Percentiles rank a stretch among this genome's conserved stretches.
Evolutionary conservation across 176 grass and related monocot species (phyloP).

Genomic region (Chrysopogon serrulatus): DNA sequence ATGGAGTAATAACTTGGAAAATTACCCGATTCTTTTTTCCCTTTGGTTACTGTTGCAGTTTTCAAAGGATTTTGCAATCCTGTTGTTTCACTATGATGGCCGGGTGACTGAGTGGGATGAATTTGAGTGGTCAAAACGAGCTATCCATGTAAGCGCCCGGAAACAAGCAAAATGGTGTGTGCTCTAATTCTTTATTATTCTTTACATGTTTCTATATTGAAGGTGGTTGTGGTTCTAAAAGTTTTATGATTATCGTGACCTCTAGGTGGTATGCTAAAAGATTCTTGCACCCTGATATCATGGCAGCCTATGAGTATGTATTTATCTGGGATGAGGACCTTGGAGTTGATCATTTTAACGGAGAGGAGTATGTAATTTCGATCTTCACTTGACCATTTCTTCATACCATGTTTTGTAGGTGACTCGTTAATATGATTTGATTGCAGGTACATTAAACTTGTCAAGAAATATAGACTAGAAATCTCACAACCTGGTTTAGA

Average conservation of each 20-base stretch:
- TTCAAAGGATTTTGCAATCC: slow-evolving; percentile 67
- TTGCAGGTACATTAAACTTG: slow-evolving; percentile 73
- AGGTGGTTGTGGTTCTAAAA: neutral
- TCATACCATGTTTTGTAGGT: neutral
- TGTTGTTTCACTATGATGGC: slow-evolving; percentile 90
- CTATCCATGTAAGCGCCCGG: slow-evolving; percentile 62
- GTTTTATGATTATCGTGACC: slow-evolving; percentile 2
- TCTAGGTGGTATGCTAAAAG: slow-evolving; percentile 92
- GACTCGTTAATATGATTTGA: slow-evolving; percentile 8
- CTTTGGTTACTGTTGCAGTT: slow-evolving; percentile 69
- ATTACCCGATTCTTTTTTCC: slow-evolving; percentile 8
- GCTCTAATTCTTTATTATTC: neutral
- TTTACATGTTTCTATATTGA: slow-evolving; percentile 1
- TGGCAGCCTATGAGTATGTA: slow-evolving; percentile 81
- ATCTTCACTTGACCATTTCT: slow-evolving; percentile 5
- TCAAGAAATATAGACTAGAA: slow-evolving; percentile 82
- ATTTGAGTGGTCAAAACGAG: slow-evolving; percentile 78
- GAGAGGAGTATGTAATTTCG: slow-evolving; percentile 60
- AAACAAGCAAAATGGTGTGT: slow-evolving; percentile 79
- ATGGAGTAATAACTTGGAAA: slow-evolving; percentile 4
- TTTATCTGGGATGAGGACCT: slow-evolving; percentile 98
- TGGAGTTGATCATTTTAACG: slow-evolving; percentile 89
- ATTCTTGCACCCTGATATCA: slow-evolving; percentile 94
- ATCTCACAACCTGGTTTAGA: slow-evolving; percentile 96
- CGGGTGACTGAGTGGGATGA: slow-evolving; percentile 73